These are phyloP conservation scores for Saccharum spontaneum DNA, from an alignment of 176 grass and related monocot species.

Conservation along the genomic window DNA sequence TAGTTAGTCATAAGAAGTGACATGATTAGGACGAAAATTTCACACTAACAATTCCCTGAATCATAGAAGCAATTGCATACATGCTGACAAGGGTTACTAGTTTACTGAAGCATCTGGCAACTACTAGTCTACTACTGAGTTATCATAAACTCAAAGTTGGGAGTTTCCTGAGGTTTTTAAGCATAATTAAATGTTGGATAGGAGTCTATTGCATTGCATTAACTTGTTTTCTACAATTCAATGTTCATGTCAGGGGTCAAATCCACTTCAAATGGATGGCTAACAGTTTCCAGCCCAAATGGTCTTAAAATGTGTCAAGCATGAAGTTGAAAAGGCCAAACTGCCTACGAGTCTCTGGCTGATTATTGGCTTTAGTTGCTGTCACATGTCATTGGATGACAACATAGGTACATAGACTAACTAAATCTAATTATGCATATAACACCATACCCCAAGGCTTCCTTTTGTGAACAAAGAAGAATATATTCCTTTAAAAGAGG, in stretches of 20 bases:
- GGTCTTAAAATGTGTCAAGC: background rate
- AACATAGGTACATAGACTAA: conserved; percentile 15
- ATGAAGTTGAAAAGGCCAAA: background rate
- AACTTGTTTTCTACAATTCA: background rate
- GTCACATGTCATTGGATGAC: background rate
- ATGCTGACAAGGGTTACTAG: background rate
- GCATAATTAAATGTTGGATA: conserved; percentile 1
- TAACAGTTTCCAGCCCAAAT: background rate
- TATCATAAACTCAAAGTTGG: conserved; percentile 7
- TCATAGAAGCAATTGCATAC: background rate
- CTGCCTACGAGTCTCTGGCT: background rate
- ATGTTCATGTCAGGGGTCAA: background rate
- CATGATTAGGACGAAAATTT: background rate
- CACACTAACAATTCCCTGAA: background rate
- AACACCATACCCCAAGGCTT: background rate
- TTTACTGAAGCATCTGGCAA: conserved; percentile 15
- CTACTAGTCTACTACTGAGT: background rate
- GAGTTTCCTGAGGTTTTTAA: background rate
- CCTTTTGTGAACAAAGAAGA: conserved; percentile 18
- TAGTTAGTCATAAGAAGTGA: background rate
- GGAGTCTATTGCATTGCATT: background rate
- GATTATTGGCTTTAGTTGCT: background rate
- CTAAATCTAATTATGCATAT: background rate
- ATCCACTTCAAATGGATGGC: background rate
- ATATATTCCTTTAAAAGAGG: conserved; percentile 11